Conservation (phyloP, 345 rosid species). For the Leavenworthia alabamica region DNA sequence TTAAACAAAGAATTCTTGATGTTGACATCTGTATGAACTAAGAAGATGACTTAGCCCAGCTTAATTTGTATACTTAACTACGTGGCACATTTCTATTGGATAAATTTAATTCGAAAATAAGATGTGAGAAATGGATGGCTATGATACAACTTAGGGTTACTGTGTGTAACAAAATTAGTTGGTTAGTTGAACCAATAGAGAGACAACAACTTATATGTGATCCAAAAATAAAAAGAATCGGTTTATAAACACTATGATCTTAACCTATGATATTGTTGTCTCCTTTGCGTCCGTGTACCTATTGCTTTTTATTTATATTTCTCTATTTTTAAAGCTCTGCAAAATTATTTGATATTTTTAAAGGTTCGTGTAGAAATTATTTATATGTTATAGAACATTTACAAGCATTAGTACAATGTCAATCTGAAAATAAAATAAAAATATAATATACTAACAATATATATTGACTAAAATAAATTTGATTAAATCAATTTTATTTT, state of each 20-base stretch:
- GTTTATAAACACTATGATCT: conserved; percentile 20
- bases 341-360: neutral
- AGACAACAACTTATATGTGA: conserved; percentile 7
- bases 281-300: conserved; percentile 30
- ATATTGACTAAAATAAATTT: neutral
- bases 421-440: neutral
- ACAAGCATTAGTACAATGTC: neutral
- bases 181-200: neutral
- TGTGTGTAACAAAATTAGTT: conserved; percentile 16
- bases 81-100: conserved; percentile 3
- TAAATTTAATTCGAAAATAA: neutral
- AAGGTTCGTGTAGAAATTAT: neutral
- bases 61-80: conserved; percentile 9
- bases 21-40: conserved; percentile 20
- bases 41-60: neutral
- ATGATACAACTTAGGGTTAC: conserved; percentile 16
- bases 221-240: conserved; percentile 1
- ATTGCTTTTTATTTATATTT: neutral
- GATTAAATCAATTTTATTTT: neutral
- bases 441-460: neutral
- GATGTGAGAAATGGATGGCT: conserved; percentile 14
- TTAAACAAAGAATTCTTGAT: conserved; percentile 16
- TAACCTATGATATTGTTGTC: conserved; percentile 26
- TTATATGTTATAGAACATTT: neutral
- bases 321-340: neutral